Percentiles rank a stretch among this genome's conserved stretches.
phyloP scores from a whole-genome alignment of 768 basidiomycete genomes.

The Boletus edulis region DNA sequence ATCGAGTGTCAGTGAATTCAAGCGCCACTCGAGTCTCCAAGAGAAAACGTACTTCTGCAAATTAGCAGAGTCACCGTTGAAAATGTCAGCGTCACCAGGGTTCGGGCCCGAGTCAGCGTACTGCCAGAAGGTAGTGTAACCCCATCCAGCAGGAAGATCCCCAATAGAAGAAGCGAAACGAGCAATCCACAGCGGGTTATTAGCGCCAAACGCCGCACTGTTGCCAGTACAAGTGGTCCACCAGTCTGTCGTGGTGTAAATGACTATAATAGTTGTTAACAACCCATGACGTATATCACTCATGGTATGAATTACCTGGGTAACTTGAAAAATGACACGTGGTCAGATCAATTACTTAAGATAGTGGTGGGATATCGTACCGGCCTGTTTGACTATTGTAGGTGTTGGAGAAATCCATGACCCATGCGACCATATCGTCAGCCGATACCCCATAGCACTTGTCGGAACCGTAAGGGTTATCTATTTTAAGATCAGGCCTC shows the following conservation, averaged over 20 bases:
- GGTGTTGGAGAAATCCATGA: conserved; percentile 59
- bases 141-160: conserved; percentile 58
- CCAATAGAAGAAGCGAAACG: conserved; percentile 48
- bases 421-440: conserved; percentile 59
- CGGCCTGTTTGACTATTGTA: conserved; percentile 48
- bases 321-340: conserved; percentile 28
- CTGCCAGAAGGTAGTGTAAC: conserved; percentile 58
- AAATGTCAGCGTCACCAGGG: conserved; percentile 57
- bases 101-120: conserved; percentile 53
- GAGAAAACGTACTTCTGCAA: conserved; percentile 34
- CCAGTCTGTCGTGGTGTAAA: conserved; percentile 67
- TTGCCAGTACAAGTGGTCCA: conserved; percentile 67
- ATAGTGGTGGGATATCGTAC: conserved; percentile 25
- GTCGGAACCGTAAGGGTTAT: conserved; percentile 46
- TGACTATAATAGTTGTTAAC: conserved; percentile 35
- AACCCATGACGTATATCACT: not conserved
- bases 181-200: conserved; percentile 64
- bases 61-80: conserved; percentile 49
- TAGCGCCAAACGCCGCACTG: conserved; percentile 45
- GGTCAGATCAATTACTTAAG: not conserved
- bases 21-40: not conserved
- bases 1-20: not conserved
- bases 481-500: conserved; percentile 27
- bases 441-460: conserved; percentile 53
- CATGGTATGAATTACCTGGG: conserved; percentile 32